Conservation (phyloP, 129 eudicot genomes). For the Flaveria sonorensis region DNA sequence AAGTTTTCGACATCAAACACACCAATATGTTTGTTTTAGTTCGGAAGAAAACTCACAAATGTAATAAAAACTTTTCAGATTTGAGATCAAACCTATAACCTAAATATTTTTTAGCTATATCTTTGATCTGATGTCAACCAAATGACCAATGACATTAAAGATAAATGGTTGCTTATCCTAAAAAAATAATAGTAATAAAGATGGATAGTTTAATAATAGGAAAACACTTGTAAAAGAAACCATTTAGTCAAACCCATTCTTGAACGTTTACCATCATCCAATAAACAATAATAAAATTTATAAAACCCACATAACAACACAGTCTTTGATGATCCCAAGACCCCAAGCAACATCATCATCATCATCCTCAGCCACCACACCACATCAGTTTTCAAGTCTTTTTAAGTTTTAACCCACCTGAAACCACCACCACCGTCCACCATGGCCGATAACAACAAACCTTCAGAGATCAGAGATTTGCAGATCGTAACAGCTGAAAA, state of each 20-base stretch:
- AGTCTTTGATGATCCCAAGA: constrained; percentile 65
- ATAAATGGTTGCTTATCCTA: too few relatives aligned
- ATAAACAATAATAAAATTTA: background rate
- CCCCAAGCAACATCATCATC: constrained; percentile 42
- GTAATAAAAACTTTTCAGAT: too few relatives aligned
- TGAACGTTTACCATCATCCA: constrained; percentile 11
- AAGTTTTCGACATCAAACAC: too few relatives aligned
- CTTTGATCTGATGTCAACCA: too few relatives aligned
- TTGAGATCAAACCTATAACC: too few relatives aligned
- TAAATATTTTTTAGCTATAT: too few relatives aligned
- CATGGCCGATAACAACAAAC: constrained; percentile 40
- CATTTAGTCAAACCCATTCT: background rate
- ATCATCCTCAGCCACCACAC: background rate
- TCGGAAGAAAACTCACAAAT: too few relatives aligned
- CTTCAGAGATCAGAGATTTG: constrained; percentile 50
- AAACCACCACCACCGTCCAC: constrained; percentile 21
- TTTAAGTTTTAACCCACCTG: constrained; percentile 47
- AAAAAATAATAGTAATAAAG: too few relatives aligned
- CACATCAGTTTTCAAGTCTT: constrained; percentile 28
- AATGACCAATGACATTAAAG: too few relatives aligned
- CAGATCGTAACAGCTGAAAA: constrained; percentile 52
- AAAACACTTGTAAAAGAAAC: too few relatives aligned
- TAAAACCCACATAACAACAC: constrained; percentile 27
- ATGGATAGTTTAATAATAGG: too few relatives aligned
- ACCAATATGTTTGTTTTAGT: too few relatives aligned